Conservation (phyloP, 192 early-diverging fungal genomes). For the Linnemannia exigua region DNA sequence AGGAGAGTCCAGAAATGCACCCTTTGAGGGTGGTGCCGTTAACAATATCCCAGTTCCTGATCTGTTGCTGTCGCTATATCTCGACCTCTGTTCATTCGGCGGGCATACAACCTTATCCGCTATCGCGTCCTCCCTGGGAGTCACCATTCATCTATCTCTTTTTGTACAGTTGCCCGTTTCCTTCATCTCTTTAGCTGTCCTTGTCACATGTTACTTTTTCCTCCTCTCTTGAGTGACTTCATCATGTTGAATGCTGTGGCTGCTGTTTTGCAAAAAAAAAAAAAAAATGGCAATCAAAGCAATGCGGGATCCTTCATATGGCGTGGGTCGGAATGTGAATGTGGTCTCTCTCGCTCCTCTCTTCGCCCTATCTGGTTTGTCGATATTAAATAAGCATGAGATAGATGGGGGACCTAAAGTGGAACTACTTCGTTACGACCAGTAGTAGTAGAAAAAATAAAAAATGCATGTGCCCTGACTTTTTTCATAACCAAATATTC, state of each 20-base stretch:
- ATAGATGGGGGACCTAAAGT: neutral
- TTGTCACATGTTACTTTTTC: neutral
- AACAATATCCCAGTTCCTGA: neutral
- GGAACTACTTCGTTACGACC: neutral
- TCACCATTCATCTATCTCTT: neutral
- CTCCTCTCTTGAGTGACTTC: neutral
- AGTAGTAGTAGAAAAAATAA: too few species aligned
- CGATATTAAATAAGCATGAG: neutral
- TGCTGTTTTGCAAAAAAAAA: neutral
- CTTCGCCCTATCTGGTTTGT: neutral
- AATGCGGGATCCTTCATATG: neutral
- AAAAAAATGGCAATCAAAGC: too few species aligned
- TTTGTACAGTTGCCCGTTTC: neutral
- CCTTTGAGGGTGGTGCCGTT: too few species aligned
- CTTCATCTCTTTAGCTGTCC: too few species aligned
- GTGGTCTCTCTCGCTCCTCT: neutral
- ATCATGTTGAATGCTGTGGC: neutral
- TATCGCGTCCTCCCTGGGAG: neutral
- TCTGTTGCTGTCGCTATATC: neutral
- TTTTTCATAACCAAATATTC: slow-evolving; percentile 89
- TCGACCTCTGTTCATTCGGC: neutral
- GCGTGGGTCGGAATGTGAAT: neutral
- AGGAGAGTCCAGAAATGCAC: too few species aligned
- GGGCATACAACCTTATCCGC: neutral
- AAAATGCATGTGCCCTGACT: slow-evolving; percentile 77